These are phyloP conservation scores for Naganishia vaughanmartiniae DNA, from an alignment of 768 basidiomycete species.

Conservation along the genomic window DNA sequence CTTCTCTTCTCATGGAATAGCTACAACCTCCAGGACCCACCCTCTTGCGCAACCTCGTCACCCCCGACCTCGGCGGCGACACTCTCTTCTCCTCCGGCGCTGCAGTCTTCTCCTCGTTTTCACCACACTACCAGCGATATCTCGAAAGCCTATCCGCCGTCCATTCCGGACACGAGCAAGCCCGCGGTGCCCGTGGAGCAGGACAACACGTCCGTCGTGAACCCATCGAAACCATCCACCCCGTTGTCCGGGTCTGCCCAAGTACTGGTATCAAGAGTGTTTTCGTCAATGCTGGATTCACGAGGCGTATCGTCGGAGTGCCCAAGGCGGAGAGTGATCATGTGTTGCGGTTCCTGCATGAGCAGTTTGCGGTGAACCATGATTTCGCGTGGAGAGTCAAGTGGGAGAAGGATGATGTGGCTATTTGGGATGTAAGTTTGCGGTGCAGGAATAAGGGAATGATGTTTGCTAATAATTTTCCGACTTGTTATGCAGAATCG, in stretches of 20 bases:
- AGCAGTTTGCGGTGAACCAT: constrained; percentile 66
- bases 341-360: constrained; percentile 68
- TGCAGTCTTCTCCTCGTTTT: constrained; percentile 77
- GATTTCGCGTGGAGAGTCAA: constrained; percentile 58
- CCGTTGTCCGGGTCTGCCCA: constrained; percentile 72
- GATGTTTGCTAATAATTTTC: background rate
- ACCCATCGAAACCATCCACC: constrained; percentile 60
- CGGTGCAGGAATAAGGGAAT: background rate
- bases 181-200: constrained; percentile 68
- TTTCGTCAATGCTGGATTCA: constrained; percentile 78
- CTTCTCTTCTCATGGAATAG: background rate
- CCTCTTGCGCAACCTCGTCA: constrained; percentile 69
- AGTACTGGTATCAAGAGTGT: constrained; percentile 80
- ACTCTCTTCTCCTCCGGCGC: constrained; percentile 81
- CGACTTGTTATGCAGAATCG: constrained; percentile 60
- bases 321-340: constrained; percentile 79
- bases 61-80: constrained; percentile 71
- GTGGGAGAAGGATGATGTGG: constrained; percentile 73
- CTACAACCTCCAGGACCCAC: constrained; percentile 73
- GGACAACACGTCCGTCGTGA: constrained; percentile 69
- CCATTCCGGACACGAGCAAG: constrained; percentile 74
- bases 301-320: constrained; percentile 70
- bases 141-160: constrained; percentile 70
- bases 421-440: constrained; percentile 53
- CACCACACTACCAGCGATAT: constrained; percentile 70